Evolutionary conservation across 1,284 basidiomycete species (phyloP), one percentile per base, ranked within the genome.

Genomic region (Boletus albobrunnescens): DNA sequence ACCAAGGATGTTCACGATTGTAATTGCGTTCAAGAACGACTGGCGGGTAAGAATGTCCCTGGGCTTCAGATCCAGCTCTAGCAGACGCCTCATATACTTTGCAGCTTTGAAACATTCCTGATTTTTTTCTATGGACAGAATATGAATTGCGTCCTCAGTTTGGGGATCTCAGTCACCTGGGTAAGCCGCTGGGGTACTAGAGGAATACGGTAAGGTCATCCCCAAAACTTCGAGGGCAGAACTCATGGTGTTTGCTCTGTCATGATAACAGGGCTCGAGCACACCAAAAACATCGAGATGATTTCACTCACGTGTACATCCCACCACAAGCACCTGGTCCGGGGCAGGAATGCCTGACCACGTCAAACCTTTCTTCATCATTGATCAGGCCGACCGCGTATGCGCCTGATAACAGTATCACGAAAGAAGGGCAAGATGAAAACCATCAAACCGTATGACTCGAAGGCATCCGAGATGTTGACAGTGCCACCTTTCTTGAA

Each of bases 21-120:
- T 81, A 52, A 97, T 92, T 14, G 93, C 94, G 60, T 97, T 96
- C 62, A 95, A 72, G 71, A 97, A 94, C 1, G 94, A 91, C 36
- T 84, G 76, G 33, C 87, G 87, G 13, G 94, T 96, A 55, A 97
- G 73, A 59, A 97, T 96, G 64, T 97, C 94, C 55, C 83, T 82
- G 22, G 94, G 94, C 67, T 94, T 95, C 59, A 95, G 74, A 63
- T 97, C 91, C 45, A 85, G 71, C 59, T 86, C 89, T 41, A 97
- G 79, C 42, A 97, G 72, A 52, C 79, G 81, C 64, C 84, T 91
- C 65, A 97, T 77, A 59, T 87, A 90, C 51, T 76, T 79, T 3
- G 90, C 94, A 31, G 91, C 91, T 51, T 77, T 80, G 60, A 88
- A 75, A 59, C 93, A 94, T 66, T 95, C 92, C 56, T 91, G 87